Evolutionary conservation across 345 rosid genomes (phyloP).

Genomic region (Trapa incisa): DNA sequence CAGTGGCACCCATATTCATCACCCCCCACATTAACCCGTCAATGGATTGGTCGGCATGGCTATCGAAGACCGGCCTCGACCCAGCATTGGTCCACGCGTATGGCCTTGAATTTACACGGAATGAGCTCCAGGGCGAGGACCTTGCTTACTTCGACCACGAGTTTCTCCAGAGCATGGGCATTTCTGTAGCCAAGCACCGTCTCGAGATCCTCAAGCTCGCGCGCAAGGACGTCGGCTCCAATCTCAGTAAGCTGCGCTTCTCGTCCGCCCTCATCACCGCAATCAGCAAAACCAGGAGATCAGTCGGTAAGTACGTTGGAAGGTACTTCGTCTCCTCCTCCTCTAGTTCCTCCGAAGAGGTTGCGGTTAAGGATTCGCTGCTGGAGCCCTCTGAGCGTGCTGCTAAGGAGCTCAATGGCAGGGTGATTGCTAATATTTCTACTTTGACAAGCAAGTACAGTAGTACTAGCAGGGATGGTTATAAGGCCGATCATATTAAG

Average conservation of each 20-base stretch:
- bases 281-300: slow-evolving; percentile 29
- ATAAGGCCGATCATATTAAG: too few relatives aligned
- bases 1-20: too few relatives aligned
- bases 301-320: slow-evolving; percentile 28
- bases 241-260: slow-evolving; percentile 9
- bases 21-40: too few relatives aligned
- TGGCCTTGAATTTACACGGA: slow-evolving; percentile 43
- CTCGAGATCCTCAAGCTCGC: slow-evolving; percentile 74
- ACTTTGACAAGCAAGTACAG: slow-evolving; percentile 20
- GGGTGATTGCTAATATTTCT: background rate
- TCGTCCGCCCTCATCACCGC: slow-evolving; percentile 28
- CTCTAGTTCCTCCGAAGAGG: slow-evolving; percentile 22
- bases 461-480: slow-evolving; percentile 17
- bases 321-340: slow-evolving; percentile 7
- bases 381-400: slow-evolving; percentile 16
- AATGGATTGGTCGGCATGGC: slow-evolving; percentile 93
- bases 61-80: slow-evolving; percentile 48
- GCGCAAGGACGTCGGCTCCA: slow-evolving; percentile 23
- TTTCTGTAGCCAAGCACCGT: slow-evolving; percentile 64
- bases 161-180: slow-evolving; percentile 65
- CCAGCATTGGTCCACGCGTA: slow-evolving; percentile 51
- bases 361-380: slow-evolving; percentile 19
- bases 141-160: slow-evolving; percentile 56
- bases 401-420: slow-evolving; percentile 11
- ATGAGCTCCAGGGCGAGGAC: slow-evolving; percentile 59